A percentile compares a stretch with the other conserved stretches of the same genome.
Evolutionary conservation across 495 filamentous ascomycete species (phyloP).

Genomic region (Echria macrotheca): DNA sequence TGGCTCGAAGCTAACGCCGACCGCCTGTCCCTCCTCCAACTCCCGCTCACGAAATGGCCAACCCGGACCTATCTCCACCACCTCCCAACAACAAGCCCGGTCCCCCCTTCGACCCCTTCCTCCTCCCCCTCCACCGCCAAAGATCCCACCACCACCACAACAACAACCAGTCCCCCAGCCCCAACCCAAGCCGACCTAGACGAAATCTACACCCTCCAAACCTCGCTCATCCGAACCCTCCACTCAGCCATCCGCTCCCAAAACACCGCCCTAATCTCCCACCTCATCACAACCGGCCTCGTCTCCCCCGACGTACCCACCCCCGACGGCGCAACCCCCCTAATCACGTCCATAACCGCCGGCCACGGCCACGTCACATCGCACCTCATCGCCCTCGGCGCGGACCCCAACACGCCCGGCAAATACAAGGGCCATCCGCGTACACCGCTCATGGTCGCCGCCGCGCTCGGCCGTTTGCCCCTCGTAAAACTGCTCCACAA

Average conservation of each 20-base stretch:
- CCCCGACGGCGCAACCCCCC: slow-evolving; percentile 24
- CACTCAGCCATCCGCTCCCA: slow-evolving; percentile 16
- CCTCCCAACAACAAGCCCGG: background rate
- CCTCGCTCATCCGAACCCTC: slow-evolving; percentile 18
- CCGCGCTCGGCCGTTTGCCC: slow-evolving; percentile 19
- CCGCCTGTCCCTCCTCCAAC: background rate
- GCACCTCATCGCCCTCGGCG: slow-evolving; percentile 27
- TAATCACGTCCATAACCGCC: slow-evolving; percentile 29
- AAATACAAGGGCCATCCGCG: slow-evolving; percentile 6
- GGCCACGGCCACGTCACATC: slow-evolving; percentile 27
- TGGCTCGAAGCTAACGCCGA: background rate
- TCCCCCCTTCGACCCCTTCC: background rate
- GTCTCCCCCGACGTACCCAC: slow-evolving; percentile 26
- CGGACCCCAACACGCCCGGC: slow-evolving; percentile 22
- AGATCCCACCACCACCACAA: background rate
- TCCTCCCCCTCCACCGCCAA: too few relatives aligned
- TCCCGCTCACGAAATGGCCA: slow-evolving; percentile 5
- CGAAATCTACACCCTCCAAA: slow-evolving; percentile 8
- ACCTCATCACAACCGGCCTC: slow-evolving; percentile 18
- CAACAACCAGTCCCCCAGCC: background rate
- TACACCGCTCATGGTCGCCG: slow-evolving; percentile 30
- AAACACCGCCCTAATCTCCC: slow-evolving; percentile 17
- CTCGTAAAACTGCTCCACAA: slow-evolving; percentile 23
- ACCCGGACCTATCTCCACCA: background rate
- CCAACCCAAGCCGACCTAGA: background rate